A percentile compares a stretch with the other conserved stretches of the same genome.
These are phyloP conservation scores for Neurospora tetrasperma DNA, from an alignment of 495 filamentous ascomycete species.

Conservation along the genomic window DNA sequence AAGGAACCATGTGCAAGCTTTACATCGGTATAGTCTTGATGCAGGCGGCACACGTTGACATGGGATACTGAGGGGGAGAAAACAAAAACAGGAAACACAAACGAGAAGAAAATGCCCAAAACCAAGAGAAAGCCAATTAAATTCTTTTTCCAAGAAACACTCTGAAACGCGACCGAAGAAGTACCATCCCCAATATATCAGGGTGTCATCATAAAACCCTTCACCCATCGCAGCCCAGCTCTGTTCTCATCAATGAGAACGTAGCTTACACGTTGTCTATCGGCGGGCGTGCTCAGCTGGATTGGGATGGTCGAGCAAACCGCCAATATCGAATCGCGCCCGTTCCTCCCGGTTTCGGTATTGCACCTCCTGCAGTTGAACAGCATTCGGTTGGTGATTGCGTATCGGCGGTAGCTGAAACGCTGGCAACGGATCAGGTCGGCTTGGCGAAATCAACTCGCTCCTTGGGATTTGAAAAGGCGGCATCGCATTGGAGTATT, in stretches of 20 bases:
- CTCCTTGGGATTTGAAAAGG: constrained; percentile 37
- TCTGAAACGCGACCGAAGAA: not conserved
- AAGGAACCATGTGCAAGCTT: not conserved
- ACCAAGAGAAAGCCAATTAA: too few relatives aligned
- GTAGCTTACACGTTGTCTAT: not conserved
- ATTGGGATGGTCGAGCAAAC: constrained; percentile 38
- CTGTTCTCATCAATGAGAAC: not conserved
- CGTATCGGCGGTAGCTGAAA: constrained; percentile 45
- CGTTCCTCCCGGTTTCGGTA: constrained; percentile 36
- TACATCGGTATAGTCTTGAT: not conserved
- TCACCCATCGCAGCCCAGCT: not conserved
- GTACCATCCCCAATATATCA: not conserved
- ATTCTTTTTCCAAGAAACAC: too few relatives aligned
- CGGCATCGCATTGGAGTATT: constrained; percentile 28
- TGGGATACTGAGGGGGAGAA: not conserved
- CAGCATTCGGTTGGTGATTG: constrained; percentile 26
- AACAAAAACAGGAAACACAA: not conserved
- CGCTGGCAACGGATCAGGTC: constrained; percentile 27
- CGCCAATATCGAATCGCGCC: constrained; percentile 43
- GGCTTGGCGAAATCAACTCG: constrained; percentile 26
- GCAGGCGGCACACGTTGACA: not conserved
- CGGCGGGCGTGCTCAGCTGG: constrained; percentile 6
- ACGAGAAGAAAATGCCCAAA: not conserved
- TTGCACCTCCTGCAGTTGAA: constrained; percentile 14
- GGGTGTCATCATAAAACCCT: not conserved